Conservation (phyloP, 1,139 yeast species). For the Scheffersomyces cryptocercus region DNA sequence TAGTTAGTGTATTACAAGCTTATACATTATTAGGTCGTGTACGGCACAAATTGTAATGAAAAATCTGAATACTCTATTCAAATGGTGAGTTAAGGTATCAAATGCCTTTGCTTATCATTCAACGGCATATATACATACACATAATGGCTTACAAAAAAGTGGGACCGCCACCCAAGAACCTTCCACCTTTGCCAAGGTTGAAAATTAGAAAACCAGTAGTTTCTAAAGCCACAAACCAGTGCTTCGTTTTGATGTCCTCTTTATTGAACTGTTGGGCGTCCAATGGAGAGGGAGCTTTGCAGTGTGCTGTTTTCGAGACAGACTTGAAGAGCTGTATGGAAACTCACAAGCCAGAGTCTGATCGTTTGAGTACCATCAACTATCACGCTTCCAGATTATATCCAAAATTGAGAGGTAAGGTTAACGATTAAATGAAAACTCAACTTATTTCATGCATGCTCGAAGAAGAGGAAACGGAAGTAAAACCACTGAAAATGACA, state of each 20-base stretch:
- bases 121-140: slow-evolving; percentile 9
- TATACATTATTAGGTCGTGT: too few relatives aligned
- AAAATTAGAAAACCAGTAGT: slow-evolving; percentile 67
- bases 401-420: slow-evolving; percentile 74
- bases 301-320: slow-evolving; percentile 63
- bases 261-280: slow-evolving; percentile 96
- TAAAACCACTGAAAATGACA: too few relatives aligned
- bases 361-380: slow-evolving; percentile 57
- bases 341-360: slow-evolving; percentile 47
- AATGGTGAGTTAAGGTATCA: too few relatives aligned
- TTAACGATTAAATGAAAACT: slow-evolving; percentile 52
- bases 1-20: too few relatives aligned
- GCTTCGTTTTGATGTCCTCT: slow-evolving; percentile 80
- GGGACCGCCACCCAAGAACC: slow-evolving; percentile 31
- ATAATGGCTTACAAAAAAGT: slow-evolving; percentile 31
- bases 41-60: too few relatives aligned
- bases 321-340: slow-evolving; percentile 52
- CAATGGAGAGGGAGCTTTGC: slow-evolving; percentile 77
- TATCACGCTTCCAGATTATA: slow-evolving; percentile 83
- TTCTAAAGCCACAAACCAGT: slow-evolving; percentile 64
- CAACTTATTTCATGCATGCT: too few relatives aligned
- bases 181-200: slow-evolving; percentile 78
- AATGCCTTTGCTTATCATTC: background rate
- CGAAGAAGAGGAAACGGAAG: too few relatives aligned
- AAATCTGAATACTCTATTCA: too few relatives aligned